Conservation (phyloP, 2,329 filamentous ascomycete species). For the Curvularia sp. region DNA sequence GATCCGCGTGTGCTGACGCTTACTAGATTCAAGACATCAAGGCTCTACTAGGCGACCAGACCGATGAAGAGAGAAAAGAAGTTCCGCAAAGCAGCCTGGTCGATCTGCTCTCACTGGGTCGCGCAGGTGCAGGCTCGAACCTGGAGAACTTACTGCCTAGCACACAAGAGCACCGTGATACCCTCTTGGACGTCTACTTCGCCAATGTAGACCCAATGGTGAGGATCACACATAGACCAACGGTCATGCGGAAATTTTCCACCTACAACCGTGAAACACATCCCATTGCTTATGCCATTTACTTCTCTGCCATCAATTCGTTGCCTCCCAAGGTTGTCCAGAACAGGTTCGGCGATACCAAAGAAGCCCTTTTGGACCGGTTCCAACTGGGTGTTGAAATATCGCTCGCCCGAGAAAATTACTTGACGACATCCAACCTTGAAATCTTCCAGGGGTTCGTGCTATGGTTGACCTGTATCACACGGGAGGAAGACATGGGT, state of each 20-base stretch:
- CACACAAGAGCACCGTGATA: constrained; percentile 41
- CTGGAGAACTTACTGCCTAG: constrained; percentile 41
- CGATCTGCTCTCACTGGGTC: constrained; percentile 44
- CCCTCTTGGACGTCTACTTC: constrained; percentile 47
- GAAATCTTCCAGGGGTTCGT: constrained; percentile 51
- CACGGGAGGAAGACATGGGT: constrained; percentile 51
- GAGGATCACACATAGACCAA: constrained; percentile 47
- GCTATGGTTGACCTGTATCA: constrained; percentile 49
- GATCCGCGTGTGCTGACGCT: background rate
- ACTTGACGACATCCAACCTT: constrained; percentile 48
- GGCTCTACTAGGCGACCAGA: constrained; percentile 44
- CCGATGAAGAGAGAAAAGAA: constrained; percentile 41
- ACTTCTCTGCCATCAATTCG: constrained; percentile 49
- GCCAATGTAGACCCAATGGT: constrained; percentile 49
- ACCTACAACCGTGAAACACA: constrained; percentile 40
- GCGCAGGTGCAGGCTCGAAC: constrained; percentile 37
- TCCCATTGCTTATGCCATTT: constrained; percentile 48
- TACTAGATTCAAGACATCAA: constrained; percentile 51
- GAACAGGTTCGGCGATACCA: constrained; percentile 44
- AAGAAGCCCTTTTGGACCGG: constrained; percentile 41
- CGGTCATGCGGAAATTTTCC: constrained; percentile 39
- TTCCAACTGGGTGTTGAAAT: constrained; percentile 49
- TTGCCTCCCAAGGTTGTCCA: constrained; percentile 41
- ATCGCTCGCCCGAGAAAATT: constrained; percentile 47
- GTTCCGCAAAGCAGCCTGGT: constrained; percentile 43